A percentile compares a stretch with the other conserved stretches of the same genome.
Evolutionary conservation across 2,329 filamentous ascomycete genomes (phyloP).

Genomic region (Colletotrichum sp.): DNA sequence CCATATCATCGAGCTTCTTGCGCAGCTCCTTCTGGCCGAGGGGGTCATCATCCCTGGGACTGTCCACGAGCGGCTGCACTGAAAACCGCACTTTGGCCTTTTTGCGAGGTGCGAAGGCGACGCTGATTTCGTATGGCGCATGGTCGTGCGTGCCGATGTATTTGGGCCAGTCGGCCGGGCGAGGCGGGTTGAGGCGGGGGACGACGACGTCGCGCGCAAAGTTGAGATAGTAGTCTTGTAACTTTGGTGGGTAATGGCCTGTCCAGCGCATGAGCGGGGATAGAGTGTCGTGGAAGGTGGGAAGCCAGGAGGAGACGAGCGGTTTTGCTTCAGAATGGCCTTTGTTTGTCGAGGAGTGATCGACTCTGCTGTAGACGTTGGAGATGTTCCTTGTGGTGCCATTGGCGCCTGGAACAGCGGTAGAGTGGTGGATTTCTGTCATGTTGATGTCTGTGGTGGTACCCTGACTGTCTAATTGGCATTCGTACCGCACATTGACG

Average conservation of each 20-base stretch:
- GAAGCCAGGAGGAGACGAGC: not conserved
- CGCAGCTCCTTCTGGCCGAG: not conserved
- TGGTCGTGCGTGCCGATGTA: not conserved
- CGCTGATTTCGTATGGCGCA: not conserved
- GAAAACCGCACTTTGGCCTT: not conserved
- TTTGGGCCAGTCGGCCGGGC: not conserved
- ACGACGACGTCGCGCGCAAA: not conserved
- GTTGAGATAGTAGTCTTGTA: not conserved
- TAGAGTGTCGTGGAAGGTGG: not conserved
- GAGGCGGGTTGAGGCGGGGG: not conserved
- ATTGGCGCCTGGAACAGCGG: not conserved
- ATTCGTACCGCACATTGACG: too few species aligned
- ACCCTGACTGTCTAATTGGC: not conserved
- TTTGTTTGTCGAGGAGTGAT: not conserved
- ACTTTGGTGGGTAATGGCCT: not conserved
- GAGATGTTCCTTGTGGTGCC: not conserved
- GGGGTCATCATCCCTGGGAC: not conserved
- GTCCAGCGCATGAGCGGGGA: not conserved
- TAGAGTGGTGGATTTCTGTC: not conserved
- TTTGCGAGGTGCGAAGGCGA: not conserved
- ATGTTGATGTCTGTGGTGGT: not conserved
- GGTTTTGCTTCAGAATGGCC: not conserved
- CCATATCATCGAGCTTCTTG: not conserved
- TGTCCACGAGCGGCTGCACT: not conserved
- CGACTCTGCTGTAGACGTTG: not conserved